phyloP scores from a whole-genome alignment of 352 stramenopile species.

The Lagenidium sp. region DNA sequence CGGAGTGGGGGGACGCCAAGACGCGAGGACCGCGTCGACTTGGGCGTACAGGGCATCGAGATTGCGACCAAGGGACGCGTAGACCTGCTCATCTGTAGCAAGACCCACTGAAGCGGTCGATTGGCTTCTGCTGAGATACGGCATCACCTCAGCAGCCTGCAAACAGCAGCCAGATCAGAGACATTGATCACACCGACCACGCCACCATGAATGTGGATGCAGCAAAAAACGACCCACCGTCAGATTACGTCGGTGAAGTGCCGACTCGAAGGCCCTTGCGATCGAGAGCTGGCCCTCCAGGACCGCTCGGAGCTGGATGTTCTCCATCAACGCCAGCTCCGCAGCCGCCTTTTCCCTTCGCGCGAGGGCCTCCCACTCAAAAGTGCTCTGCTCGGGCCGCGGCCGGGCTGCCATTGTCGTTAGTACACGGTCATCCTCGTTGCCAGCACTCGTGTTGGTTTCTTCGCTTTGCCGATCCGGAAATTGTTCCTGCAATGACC shows the following conservation, averaged over 20 bases:
- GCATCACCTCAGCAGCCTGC: slow-evolving; percentile 6
- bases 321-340: slow-evolving; percentile 63
- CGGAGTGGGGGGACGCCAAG: slow-evolving; percentile 10
- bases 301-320: slow-evolving; percentile 22
- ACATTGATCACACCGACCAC: background rate
- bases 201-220: too few relatives aligned
- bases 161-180: slow-evolving; percentile 4
- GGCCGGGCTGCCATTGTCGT: too few relatives aligned
- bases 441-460: too few relatives aligned
- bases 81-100: too few relatives aligned
- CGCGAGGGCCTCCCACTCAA: slow-evolving; percentile 54
- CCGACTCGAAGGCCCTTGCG: slow-evolving; percentile 12
- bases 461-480: slow-evolving; percentile 5
- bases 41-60: slow-evolving; percentile 27
- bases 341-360: slow-evolving; percentile 57
- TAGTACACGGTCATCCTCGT: slow-evolving; percentile 12
- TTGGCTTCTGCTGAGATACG: slow-evolving; percentile 13
- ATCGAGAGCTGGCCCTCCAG: slow-evolving; percentile 19
- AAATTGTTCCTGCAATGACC: slow-evolving; percentile 3
- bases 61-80: slow-evolving; percentile 13
- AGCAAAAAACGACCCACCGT: too few relatives aligned
- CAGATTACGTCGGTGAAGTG: too few relatives aligned
- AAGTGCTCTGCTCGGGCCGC: background rate
- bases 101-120: too few relatives aligned
- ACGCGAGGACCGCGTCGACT: slow-evolving; percentile 21